A percentile compares a stretch with the other conserved stretches of the same genome.
Evolutionary conservation across 2,329 filamentous ascomycete genomes (phyloP).

Genomic region (Botrytis medusae): DNA sequence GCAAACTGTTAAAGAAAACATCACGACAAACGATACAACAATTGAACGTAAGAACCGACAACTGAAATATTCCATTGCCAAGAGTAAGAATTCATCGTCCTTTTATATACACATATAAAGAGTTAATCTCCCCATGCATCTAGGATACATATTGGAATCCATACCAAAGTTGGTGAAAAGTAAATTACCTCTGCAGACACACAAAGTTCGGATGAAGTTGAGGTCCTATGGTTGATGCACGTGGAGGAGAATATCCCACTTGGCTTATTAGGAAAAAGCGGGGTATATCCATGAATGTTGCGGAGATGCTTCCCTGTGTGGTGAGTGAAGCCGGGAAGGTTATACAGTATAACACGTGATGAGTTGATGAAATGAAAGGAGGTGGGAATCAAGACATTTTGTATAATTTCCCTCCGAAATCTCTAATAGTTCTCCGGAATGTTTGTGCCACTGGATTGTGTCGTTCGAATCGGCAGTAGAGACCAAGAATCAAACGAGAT

Average conservation of each 20-base stretch:
- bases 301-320: not conserved
- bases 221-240: constrained; percentile 20
- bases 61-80: not conserved
- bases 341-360: not conserved
- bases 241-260: constrained; percentile 14
- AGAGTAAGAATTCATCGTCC: not conserved
- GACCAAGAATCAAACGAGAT: not conserved
- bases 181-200: not conserved
- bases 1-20: constrained; percentile 2
- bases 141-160: not conserved
- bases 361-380: not conserved
- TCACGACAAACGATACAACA: not conserved
- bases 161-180: not conserved
- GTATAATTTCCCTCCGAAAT: too few species aligned
- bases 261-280: constrained; percentile 3
- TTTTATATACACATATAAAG: not conserved
- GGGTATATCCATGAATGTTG: not conserved
- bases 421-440: fast-evolving
- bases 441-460: not conserved
- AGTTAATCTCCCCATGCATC: not conserved
- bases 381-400: not conserved
- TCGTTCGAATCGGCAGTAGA: not conserved
- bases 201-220: constrained; percentile 10
- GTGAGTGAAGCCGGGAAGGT: not conserved
- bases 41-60: not conserved